Evolutionary conservation across 2,329 filamentous ascomycete genomes (phyloP).

Genomic region (Calonectria naviculata): DNA sequence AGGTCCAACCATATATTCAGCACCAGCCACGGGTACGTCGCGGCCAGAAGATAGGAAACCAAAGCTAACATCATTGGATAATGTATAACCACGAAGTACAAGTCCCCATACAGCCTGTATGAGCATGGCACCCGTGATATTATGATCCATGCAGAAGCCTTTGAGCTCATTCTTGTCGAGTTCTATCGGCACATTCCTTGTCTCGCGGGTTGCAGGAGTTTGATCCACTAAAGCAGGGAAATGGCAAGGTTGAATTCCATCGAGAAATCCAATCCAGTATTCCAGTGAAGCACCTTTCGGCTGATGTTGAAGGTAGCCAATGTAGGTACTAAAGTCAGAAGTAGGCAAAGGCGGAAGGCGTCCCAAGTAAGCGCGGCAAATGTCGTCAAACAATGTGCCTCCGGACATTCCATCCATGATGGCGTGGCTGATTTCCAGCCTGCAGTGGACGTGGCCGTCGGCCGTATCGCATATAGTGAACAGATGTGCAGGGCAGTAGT

Average conservation of each 20-base stretch:
- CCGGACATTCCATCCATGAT: conserved; percentile 36
- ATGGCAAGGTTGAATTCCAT: conserved; percentile 1
- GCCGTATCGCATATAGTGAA: neutral
- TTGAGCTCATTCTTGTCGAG: neutral
- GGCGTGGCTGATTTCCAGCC: conserved; percentile 34
- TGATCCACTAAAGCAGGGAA: neutral
- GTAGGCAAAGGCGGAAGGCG: neutral
- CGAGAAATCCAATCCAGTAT: neutral
- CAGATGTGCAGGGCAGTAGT: neutral
- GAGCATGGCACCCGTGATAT: conserved; percentile 1
- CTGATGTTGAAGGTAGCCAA: neutral
- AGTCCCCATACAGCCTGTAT: conserved; percentile 8
- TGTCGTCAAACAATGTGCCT: conserved; percentile 7
- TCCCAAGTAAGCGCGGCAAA: neutral
- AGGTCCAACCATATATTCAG: conserved; percentile 38
- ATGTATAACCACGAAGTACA: neutral
- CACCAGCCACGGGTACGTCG: conserved; percentile 26
- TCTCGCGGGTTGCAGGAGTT: neutral
- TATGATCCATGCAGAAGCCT: neutral
- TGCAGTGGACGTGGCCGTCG: conserved; percentile 6
- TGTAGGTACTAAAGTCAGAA: conserved; percentile 3
- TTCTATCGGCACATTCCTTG: neutral
- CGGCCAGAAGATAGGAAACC: conserved; percentile 1
- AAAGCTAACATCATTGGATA: conserved; percentile 4
- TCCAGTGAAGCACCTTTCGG: neutral